Evolutionary conservation across 371 early-diverging fungal genomes (phyloP).

Genomic region (Rhizopus microsporus): DNA sequence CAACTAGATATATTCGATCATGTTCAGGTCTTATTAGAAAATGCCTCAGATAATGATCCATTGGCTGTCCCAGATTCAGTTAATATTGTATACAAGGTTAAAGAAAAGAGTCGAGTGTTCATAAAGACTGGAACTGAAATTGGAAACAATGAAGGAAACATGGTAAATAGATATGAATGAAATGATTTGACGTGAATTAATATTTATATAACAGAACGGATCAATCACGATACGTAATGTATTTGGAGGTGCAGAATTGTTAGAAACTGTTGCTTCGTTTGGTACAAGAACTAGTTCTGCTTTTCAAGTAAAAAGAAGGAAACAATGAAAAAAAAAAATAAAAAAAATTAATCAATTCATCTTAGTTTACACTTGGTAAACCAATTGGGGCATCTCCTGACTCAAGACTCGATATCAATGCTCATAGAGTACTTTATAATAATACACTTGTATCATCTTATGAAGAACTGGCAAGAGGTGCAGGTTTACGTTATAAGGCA

Average conservation of each 20-base stretch:
- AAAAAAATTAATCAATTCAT: not conserved
- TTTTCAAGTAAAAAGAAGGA: constrained; percentile 55
- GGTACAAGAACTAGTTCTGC: constrained; percentile 74
- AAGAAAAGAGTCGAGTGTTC: constrained; percentile 69
- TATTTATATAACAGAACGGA: constrained; percentile 44
- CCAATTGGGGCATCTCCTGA: constrained; percentile 54
- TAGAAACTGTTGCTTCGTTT: constrained; percentile 71
- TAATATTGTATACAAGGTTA: constrained; percentile 69
- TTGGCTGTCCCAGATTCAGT: constrained; percentile 56
- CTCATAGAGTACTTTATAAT: constrained; percentile 49
- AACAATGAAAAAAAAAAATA: not conserved
- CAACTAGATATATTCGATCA: constrained; percentile 76
- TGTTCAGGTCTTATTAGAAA: constrained; percentile 71
- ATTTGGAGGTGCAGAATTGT: constrained; percentile 83
- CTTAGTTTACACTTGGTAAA: constrained; percentile 40
- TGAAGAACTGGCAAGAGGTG: constrained; percentile 47
- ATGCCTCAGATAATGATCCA: constrained; percentile 50
- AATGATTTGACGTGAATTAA: not conserved
- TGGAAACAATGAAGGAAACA: constrained; percentile 79
- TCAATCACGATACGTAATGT: constrained; percentile 73
- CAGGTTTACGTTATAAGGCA: constrained; percentile 44
- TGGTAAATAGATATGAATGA: constrained; percentile 46
- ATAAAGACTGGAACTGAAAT: constrained; percentile 83
- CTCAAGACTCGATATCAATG: constrained; percentile 45
- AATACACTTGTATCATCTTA: constrained; percentile 42